Conservation (phyloP, 495 filamentous ascomycete species). For the Aspergillus egyptiacus region DNA sequence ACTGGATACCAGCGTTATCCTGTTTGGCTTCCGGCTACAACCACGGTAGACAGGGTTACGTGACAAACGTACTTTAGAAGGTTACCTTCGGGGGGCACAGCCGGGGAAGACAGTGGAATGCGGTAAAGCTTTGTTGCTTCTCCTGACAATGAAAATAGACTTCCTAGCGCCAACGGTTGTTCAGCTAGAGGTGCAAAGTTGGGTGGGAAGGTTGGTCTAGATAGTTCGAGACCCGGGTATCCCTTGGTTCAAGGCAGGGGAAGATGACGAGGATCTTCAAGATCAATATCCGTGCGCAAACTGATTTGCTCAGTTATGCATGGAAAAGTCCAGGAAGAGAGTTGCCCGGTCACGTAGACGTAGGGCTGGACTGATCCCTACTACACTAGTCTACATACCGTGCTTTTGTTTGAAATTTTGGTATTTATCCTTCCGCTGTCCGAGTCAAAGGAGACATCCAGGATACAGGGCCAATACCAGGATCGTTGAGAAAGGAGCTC, state of each 20-base stretch:
- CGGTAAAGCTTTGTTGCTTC: neutral
- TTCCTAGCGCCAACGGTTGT: neutral
- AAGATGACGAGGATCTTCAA: constrained; percentile 2
- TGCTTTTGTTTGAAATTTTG: neutral
- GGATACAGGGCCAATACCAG: neutral
- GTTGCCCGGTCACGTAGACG: neutral
- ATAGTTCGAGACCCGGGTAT: constrained; percentile 1
- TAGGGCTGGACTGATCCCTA: constrained; percentile 11
- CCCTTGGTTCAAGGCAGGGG: constrained; percentile 1
- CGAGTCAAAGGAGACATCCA: neutral
- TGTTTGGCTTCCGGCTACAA: neutral
- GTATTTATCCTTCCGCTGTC: neutral
- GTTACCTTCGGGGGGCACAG: constrained; percentile 17
- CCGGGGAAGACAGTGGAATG: constrained; percentile 19
- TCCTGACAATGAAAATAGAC: neutral
- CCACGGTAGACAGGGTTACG: constrained; percentile 4
- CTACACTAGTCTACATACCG: constrained; percentile 12
- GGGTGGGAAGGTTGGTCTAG: neutral
- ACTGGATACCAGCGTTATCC: neutral
- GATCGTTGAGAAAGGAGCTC: neutral
- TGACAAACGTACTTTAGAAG: constrained; percentile 10
- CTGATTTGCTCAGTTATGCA: constrained; percentile 16
- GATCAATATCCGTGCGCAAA: constrained; percentile 19
- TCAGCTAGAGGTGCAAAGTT: no score
- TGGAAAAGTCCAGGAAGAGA: constrained; percentile 5